Evolutionary conservation across 2,329 filamentous ascomycete genomes (phyloP), one percentile per base, ranked within the genome.

Genomic region (Aspergillus pseudoviridinutans): DNA sequence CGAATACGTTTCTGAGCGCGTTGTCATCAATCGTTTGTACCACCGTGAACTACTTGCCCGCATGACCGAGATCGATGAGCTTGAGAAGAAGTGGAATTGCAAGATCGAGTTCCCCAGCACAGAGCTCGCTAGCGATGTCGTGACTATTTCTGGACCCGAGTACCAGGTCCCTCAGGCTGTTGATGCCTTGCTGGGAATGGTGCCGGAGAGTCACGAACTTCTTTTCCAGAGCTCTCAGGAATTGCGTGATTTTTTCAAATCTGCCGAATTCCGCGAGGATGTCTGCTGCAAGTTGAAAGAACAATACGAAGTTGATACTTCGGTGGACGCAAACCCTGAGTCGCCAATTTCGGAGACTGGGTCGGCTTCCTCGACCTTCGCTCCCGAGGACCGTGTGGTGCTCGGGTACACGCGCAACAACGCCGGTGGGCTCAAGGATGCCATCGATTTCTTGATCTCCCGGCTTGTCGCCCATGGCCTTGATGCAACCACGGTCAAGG

Each of bases 21-120:
- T 97, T 64, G 90, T 90, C 64, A 92, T 97, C 68, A 93, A 97
- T 72, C 90, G 94, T 54, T 82, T 99, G 57, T 97, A 97, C 73
- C 94, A 99, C 71, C 90, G 94, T 63, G 91, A 96, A 76, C 86
- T 99, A 59, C 89, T 99, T 71, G 85, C 90, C 58, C 91, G 92
- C 58, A 87, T 97, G 63, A 81, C 85, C 49, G 91, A 97, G 70
- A 91, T 99, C 57, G 93, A 97, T 64, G 91, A 94, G 66, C 82
- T 99, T 53, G 94, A 99, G 80, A 95, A 96, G 82, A 97, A 96
- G 78, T 97, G 92, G 89, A 97, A 97, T 75, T 99, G 94, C 87
- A 97, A 97, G 80, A 95, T 99, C 70, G 90, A 92, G 66, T 99
- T 99, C 72, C 94, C 94, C 7, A 96, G 92, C 77, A 97, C 94